Conservation (phyloP, 768 basidiomycete species). For the Lanmaoa rubissima region DNA sequence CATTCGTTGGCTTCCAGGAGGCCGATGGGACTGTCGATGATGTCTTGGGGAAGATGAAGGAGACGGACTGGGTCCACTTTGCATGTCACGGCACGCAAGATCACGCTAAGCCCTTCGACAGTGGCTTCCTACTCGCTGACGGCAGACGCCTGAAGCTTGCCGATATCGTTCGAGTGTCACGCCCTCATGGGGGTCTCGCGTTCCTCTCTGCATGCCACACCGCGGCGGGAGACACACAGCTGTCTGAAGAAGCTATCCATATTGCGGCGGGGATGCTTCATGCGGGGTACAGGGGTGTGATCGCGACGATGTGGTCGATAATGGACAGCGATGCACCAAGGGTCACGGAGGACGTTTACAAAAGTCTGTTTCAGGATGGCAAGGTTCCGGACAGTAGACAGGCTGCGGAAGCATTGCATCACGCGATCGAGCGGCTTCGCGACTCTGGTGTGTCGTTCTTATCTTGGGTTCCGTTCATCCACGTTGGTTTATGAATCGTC, state of each 20-base stretch:
- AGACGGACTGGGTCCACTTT: constrained; percentile 24
- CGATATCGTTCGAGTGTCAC: neutral
- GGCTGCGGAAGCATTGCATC: neutral
- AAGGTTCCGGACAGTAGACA: neutral
- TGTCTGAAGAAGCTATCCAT: neutral
- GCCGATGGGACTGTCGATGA: neutral
- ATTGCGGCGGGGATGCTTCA: constrained; percentile 1
- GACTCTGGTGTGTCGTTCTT: neutral
- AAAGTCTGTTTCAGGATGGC: neutral
- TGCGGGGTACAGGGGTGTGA: neutral
- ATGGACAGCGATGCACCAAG: neutral
- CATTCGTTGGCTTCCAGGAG: neutral
- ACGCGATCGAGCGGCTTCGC: neutral
- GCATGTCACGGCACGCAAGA: constrained; percentile 33
- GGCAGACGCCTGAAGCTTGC: neutral
- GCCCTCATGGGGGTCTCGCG: constrained; percentile 29
- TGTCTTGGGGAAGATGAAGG: neutral
- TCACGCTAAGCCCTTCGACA: constrained; percentile 16
- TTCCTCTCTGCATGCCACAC: constrained; percentile 2
- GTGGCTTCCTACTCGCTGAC: constrained; percentile 13
- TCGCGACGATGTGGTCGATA: constrained; percentile 3
- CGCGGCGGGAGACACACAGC: neutral
- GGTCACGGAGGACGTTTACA: neutral
- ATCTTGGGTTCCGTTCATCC: neutral
- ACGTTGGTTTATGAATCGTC: neutral